phyloP scores from a whole-genome alignment of 2,329 filamentous ascomycete species.

The Bretziella fagacearum region DNA sequence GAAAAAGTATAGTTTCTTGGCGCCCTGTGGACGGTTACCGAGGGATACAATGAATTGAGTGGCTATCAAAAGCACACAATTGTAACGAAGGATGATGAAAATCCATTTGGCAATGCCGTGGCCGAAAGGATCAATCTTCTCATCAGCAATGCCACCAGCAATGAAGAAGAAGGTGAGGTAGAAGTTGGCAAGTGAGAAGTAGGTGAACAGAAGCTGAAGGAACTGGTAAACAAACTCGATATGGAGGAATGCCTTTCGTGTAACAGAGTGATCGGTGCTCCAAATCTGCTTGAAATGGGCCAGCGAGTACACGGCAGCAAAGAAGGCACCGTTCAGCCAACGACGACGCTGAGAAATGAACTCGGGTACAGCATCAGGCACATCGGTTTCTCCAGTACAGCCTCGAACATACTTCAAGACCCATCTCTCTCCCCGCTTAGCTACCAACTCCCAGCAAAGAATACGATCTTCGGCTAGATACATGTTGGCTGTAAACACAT shows the following conservation, averaged over 20 bases:
- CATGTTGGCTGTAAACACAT: slow-evolving; percentile 98
- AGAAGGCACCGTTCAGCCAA: slow-evolving; percentile 98
- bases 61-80: slow-evolving; percentile 71
- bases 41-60: slow-evolving; percentile 94
- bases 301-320: slow-evolving; percentile 92
- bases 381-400: slow-evolving; percentile 93
- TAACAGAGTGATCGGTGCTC: slow-evolving; percentile 76
- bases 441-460: slow-evolving; percentile 93
- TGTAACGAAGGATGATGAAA: slow-evolving; percentile 74
- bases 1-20: slow-evolving; percentile 73
- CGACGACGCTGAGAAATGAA: slow-evolving; percentile 92
- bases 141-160: slow-evolving; percentile 71
- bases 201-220: slow-evolving; percentile 84
- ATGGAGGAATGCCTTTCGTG: slow-evolving; percentile 79
- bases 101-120: slow-evolving; percentile 70
- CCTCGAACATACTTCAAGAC: slow-evolving; percentile 95
- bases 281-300: slow-evolving; percentile 91
- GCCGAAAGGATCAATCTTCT: slow-evolving; percentile 73
- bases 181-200: slow-evolving; percentile 96
- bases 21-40: slow-evolving; percentile 88
- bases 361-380: slow-evolving; percentile 83
- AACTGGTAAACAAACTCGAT: slow-evolving; percentile 94
- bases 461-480: slow-evolving; percentile 98
- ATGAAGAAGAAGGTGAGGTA: slow-evolving; percentile 99
- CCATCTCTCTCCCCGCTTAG: slow-evolving; percentile 88